phyloP scores from a whole-genome alignment of 805 yeast species.

The Lachancea cidri region DNA sequence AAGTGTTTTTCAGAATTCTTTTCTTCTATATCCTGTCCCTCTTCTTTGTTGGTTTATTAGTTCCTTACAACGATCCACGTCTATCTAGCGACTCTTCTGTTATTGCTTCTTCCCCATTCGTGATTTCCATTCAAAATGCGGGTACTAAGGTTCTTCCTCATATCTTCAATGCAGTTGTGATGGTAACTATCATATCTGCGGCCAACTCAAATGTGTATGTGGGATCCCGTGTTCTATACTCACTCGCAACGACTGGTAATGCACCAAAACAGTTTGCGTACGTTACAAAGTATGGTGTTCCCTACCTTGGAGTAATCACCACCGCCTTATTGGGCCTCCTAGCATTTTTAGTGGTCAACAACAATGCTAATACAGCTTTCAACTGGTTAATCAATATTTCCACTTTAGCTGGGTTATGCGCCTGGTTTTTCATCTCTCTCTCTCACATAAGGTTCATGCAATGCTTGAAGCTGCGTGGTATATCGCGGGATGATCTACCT shows the following conservation, averaged over 20 bases:
- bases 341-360: slow-evolving; percentile 50
- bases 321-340: slow-evolving; percentile 55
- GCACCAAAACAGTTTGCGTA: slow-evolving; percentile 55
- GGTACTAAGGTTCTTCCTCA: slow-evolving; percentile 65
- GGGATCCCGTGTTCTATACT: slow-evolving; percentile 63
- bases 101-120: slow-evolving; percentile 59
- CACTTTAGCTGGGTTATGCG: slow-evolving; percentile 61
- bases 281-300: slow-evolving; percentile 57
- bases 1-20: slow-evolving; percentile 58
- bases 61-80: slow-evolving; percentile 56
- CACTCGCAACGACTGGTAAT: slow-evolving; percentile 52
- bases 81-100: slow-evolving; percentile 33
- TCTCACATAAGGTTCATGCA: slow-evolving; percentile 60
- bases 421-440: slow-evolving; percentile 58
- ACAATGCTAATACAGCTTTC: slow-evolving; percentile 50
- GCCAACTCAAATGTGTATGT: slow-evolving; percentile 73
- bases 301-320: slow-evolving; percentile 48
- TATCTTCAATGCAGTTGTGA: slow-evolving; percentile 67
- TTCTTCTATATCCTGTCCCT: slow-evolving; percentile 56
- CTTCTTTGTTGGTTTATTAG: slow-evolving; percentile 59
- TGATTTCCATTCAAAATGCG: slow-evolving; percentile 59
- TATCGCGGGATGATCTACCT: slow-evolving; percentile 59
- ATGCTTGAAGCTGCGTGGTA: slow-evolving; percentile 54
- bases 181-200: slow-evolving; percentile 64
- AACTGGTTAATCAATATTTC: slow-evolving; percentile 63